Percentiles rank a stretch among this genome's conserved stretches.
Evolutionary conservation across 495 filamentous ascomycete species (phyloP).

Genomic region (Parmelia sp.): DNA sequence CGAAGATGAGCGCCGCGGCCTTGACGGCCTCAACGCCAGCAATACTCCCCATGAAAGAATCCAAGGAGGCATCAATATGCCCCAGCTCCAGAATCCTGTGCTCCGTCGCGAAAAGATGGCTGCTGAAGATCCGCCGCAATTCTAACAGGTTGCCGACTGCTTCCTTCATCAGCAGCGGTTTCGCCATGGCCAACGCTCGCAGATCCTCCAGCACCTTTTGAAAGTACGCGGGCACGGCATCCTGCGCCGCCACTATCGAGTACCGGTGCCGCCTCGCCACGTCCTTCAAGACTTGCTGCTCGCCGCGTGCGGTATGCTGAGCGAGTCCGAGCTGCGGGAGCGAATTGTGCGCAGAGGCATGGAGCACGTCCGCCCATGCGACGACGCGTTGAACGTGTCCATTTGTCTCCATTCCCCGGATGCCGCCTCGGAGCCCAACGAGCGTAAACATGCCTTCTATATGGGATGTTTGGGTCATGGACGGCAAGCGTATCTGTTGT

Average conservation of each 20-base stretch:
- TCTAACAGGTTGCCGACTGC: background rate
- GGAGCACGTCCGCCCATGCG: background rate
- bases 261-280: background rate
- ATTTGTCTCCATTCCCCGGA: background rate
- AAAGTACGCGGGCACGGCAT: conserved; percentile 1
- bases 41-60: background rate
- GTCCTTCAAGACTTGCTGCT: background rate
- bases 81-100: background rate
- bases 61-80: background rate
- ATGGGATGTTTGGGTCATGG: conserved; percentile 10
- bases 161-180: conserved; percentile 5
- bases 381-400: background rate
- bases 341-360: background rate
- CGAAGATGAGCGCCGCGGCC: conserved; percentile 12
- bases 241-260: background rate
- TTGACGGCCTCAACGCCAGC: conserved; percentile 3
- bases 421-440: conserved; percentile 10
- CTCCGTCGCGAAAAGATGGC: background rate
- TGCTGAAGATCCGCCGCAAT: background rate
- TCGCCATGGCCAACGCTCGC: conserved; percentile 8
- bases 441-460: conserved; percentile 11
- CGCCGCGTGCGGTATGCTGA: background rate
- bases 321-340: background rate
- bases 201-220: conserved; percentile 7
- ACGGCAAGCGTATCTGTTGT: conserved; percentile 1